These are phyloP conservation scores for Gentiana straminea DNA, from an alignment of 257 asterid species.

Conservation along the genomic window DNA sequence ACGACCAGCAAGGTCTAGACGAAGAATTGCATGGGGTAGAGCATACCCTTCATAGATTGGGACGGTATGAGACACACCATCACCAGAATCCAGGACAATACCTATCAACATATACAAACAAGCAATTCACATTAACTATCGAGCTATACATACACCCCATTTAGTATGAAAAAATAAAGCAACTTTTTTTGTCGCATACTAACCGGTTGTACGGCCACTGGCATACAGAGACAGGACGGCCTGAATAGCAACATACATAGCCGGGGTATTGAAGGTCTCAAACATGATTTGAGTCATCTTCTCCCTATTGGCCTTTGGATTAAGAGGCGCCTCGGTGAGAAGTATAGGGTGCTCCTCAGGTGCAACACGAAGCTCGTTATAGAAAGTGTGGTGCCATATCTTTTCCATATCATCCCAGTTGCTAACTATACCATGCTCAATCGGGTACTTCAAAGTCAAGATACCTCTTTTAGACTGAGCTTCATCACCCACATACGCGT, in stretches of 20 bases:
- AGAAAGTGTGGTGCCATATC: constrained; percentile 45
- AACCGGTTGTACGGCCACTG: constrained; percentile 47
- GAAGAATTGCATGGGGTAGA: constrained; percentile 41
- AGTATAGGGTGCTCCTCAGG: constrained; percentile 46
- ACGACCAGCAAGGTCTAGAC: constrained; percentile 44
- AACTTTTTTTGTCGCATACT: constrained; percentile 3
- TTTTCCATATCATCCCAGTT: constrained; percentile 49
- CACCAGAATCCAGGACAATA: constrained; percentile 47
- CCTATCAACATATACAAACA: constrained; percentile 16
- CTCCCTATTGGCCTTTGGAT: constrained; percentile 45
- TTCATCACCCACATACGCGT: constrained; percentile 41
- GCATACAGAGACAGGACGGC: constrained; percentile 45
- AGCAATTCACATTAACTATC: neutral
- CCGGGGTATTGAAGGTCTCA: constrained; percentile 39
- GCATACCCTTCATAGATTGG: constrained; percentile 46
- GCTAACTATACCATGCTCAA: constrained; percentile 41
- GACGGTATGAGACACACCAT: constrained; percentile 42
- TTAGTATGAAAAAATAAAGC: neutral
- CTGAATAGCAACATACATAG: constrained; percentile 45
- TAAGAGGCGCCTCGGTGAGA: constrained; percentile 43
- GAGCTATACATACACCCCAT: neutral
- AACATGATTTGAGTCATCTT: constrained; percentile 47
- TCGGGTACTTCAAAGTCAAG: constrained; percentile 38
- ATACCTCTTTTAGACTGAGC: constrained; percentile 47
- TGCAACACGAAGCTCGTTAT: constrained; percentile 45